A percentile compares a stretch with the other conserved stretches of the same genome.
Conservation (phyloP, 345 rosid genomes). For the Rhodomyrtus tomentosa region DNA sequence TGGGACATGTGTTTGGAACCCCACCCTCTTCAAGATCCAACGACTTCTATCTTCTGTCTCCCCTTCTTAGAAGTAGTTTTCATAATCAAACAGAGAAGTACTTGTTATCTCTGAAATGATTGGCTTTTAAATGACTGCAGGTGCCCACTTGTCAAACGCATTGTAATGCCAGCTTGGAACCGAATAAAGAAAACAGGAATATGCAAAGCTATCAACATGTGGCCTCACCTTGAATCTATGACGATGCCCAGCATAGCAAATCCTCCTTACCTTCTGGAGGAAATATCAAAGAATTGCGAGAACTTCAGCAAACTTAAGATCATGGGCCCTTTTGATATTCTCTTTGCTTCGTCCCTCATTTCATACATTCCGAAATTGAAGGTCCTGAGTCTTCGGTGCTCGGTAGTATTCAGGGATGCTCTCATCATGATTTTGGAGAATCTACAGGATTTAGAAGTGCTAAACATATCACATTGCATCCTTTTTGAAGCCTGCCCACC, state of each 20-base stretch:
- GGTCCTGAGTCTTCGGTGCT: conserved; percentile 66
- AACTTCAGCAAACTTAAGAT: conserved; percentile 58
- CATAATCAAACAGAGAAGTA: neutral
- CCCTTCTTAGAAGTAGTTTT: neutral
- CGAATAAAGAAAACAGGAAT: conserved; percentile 61
- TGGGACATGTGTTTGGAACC: neutral
- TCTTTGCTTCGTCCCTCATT: conserved; percentile 35
- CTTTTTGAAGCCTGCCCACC: conserved; percentile 29
- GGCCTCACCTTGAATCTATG: conserved; percentile 74
- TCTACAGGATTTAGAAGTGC: conserved; percentile 49
- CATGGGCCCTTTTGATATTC: conserved; percentile 62
- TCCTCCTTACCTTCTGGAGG: conserved; percentile 54
- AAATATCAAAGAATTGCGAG: conserved; percentile 58
- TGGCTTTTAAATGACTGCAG: conserved; percentile 16
- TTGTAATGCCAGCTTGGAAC: conserved; percentile 87
- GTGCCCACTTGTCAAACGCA: conserved; percentile 48
- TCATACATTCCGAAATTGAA: conserved; percentile 35
- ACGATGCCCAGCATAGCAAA: conserved; percentile 84
- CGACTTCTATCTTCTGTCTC: neutral
- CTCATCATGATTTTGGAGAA: conserved; percentile 44
- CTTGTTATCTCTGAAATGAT: neutral
- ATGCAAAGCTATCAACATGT: conserved; percentile 53
- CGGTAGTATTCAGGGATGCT: conserved; percentile 44
- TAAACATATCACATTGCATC: conserved; percentile 75
- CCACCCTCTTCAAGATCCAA: neutral